Base-by-base conservation (phyloP, 352 stramenopile species). In the Blastocystis sp. region DNA sequence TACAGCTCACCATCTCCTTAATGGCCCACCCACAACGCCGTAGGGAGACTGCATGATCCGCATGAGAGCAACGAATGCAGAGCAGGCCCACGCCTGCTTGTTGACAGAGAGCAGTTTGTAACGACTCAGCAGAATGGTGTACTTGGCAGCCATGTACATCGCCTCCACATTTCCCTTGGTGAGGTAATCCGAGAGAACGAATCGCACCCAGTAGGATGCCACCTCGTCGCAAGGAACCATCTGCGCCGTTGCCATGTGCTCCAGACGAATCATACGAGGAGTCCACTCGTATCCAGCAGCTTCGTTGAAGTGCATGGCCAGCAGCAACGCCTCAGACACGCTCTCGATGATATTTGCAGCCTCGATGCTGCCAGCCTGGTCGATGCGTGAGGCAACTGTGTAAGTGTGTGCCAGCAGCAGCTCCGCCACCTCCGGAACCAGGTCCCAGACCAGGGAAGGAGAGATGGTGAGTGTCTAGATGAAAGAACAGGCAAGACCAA, bases 101-200 rank as follows among this genome's bases (percentile, higher is more conserved):
- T 89, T 89, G 4, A 89, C 7, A 0, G 53, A 53, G 2, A 79
- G 43, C 66, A 89, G 47, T 62, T 89, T 89, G 66, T 76, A 89
- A n/a, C 53, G 78, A 18, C 37, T 20, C 16, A 89, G 54, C 43
- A 89, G 64, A 18, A 89, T 43, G 18, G 78, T 89, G 50, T 89
- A 89, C 55, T 89, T 89, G 24, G 78, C 78, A 3, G 78, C 78
- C 63, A 89, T 89, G 47, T 76, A 89, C 78, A 89, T 89, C n/a
- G 66, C 30, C 43, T 76, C 63, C 18, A 47, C 16, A 1, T 73
- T 34, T n/a, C 78, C 78, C 26, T 59, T 56, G n/a, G 37, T 76
- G 20, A 89, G 78, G 53, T 41, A 69, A 13, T 45, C 47, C 5
- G 6, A 34, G 16, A 89, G 78, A 20, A 89, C 63, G 34, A 41